Base-by-base conservation (phyloP, 2,329 filamentous ascomycete species). In the Neofusicoccum kwambonambiense region DNA sequence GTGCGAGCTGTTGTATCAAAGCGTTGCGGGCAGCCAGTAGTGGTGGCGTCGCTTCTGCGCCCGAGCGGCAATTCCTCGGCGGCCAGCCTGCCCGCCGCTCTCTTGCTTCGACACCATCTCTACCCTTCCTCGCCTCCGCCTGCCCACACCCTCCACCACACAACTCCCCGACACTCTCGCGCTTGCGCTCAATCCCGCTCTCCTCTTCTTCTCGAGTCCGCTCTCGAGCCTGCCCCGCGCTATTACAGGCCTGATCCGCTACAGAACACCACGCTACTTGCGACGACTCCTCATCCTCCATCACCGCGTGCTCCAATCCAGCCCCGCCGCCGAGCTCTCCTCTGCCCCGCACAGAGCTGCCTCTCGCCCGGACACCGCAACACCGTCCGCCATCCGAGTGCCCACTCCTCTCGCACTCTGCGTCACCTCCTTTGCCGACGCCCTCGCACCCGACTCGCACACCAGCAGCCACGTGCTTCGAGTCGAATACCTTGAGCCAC, bases 131-230 rank as follows among this genome's bases (percentile, higher is more conserved):
- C 44, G 41, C 19, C 37, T 42, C 27, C 45, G 1, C 45, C 42
- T 51, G 37, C 58, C 45, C 44, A 31, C 58, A 17, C 35, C n/a
- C 19, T 31, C 44, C 34, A 50, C 34, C 34, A 50, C 19, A 35
- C 17, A 31, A 4, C 41, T 19, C 27, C 45, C 35, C 47, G n/a
- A 35, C 31, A 31, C 35, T 22, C 42, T 39, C 58, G 44, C 47
- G 58, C 58, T 51, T 51, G 44, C 58, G 58, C 58, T 12, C 58
- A 62, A 62, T 50, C 44, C 17, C 45, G 35, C 34, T 13, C 58
- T 62, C 37, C 58, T 51, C 45, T n/a, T 62, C 58, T 62, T 50
- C 58, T 47, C 31, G 44, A 50, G 34, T n/a, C 35, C 58, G 47
- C 34, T 51, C 58, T 41, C 44, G 35, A 11, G 35, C 44, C 58